Conservation (phyloP, 1,139 yeast species). For the Candida buenavistaensis region DNA sequence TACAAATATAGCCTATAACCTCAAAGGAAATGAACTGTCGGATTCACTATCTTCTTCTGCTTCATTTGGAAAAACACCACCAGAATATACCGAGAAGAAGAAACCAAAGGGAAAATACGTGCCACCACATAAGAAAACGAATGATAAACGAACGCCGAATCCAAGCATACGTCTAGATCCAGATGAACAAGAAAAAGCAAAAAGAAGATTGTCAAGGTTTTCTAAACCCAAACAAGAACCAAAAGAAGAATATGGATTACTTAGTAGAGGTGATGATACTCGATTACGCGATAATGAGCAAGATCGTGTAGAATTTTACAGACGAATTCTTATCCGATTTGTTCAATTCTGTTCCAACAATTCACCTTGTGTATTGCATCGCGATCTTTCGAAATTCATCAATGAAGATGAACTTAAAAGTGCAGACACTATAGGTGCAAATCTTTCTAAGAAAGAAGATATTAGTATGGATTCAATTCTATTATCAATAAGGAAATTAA, state of each 20-base stretch:
- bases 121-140: conserved; percentile 10
- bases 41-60: background rate
- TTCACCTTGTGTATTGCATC: conserved; percentile 18
- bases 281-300: conserved; percentile 44
- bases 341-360: conserved; percentile 26
- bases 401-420: conserved; percentile 10
- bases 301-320: conserved; percentile 41
- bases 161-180: background rate
- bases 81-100: conserved; percentile 3
- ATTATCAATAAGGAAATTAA: conserved; percentile 40
- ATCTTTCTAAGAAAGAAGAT: background rate
- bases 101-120: conserved; percentile 6
- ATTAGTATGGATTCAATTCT: conserved; percentile 28
- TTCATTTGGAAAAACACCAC: background rate
- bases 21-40: background rate
- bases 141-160: no score
- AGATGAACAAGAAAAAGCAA: conserved; percentile 15
- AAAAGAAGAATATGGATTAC: conserved; percentile 40
- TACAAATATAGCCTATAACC: background rate
- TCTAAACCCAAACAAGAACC: conserved; percentile 9
- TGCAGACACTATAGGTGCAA: conserved; percentile 1
- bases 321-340: conserved; percentile 32
- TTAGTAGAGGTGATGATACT: conserved; percentile 61
- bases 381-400: conserved; percentile 17
- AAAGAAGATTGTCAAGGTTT: conserved; percentile 20